These are phyloP conservation scores for Ajuga reptans DNA, from an alignment of 305 asterid genomes.

Conservation along the genomic window DNA sequence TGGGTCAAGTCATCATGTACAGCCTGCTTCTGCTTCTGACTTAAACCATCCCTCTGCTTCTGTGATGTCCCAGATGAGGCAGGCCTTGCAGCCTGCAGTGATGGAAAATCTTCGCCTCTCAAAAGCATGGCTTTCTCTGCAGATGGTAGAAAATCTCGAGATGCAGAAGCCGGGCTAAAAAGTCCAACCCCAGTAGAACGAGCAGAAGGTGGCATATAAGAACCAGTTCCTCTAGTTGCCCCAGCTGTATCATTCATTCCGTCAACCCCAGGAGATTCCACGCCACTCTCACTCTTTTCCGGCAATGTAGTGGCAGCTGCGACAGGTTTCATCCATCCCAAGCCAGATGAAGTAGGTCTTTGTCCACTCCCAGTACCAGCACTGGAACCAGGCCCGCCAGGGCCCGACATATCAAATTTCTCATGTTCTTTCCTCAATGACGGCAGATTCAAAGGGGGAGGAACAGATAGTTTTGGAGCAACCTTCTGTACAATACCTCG, in stretches of 20 bases:
- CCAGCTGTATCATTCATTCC: slow-evolving; percentile 36
- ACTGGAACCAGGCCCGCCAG: slow-evolving; percentile 52
- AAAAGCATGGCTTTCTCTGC: slow-evolving; percentile 61
- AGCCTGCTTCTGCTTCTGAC: slow-evolving; percentile 55
- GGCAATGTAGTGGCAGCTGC: slow-evolving; percentile 35
- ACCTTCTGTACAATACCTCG: slow-evolving; percentile 50
- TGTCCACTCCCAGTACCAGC: slow-evolving; percentile 61
- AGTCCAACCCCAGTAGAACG: slow-evolving; percentile 43
- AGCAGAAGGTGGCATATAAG: slow-evolving; percentile 77
- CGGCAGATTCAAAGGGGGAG: slow-evolving; percentile 95
- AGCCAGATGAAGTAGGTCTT: slow-evolving; percentile 68
- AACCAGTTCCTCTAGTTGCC: slow-evolving; percentile 34
- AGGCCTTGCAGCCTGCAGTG: slow-evolving; percentile 81
- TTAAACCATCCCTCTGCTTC: slow-evolving; percentile 57
- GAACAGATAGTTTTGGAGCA: slow-evolving; percentile 75
- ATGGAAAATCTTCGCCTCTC: slow-evolving; percentile 98
- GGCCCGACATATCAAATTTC: slow-evolving; percentile 56
- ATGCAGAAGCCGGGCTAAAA: slow-evolving; percentile 31
- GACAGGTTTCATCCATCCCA: slow-evolving; percentile 80
- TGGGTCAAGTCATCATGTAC: slow-evolving; percentile 38
- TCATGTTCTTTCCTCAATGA: slow-evolving; percentile 93
- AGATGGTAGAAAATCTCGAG: slow-evolving; percentile 36
- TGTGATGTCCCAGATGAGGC: slow-evolving; percentile 54
- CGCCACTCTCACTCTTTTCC: slow-evolving; percentile 41
- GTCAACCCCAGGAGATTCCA: slow-evolving; percentile 30